These are phyloP conservation scores for Dendrobium catenatum DNA, from an alignment of 106 monocot genomes.

Conservation along the genomic window DNA sequence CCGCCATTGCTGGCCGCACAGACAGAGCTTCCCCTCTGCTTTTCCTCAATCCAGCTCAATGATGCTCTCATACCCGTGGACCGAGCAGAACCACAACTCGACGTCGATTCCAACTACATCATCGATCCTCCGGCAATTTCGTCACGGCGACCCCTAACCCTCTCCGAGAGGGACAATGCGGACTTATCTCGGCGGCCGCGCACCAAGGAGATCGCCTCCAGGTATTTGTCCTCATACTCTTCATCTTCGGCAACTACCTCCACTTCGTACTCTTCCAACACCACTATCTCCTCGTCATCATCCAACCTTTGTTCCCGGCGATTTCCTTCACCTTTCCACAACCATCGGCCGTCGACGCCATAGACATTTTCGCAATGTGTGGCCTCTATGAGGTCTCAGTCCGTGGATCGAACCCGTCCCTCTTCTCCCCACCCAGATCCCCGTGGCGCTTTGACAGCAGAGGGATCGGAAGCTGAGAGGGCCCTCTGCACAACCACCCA, in stretches of 20 bases:
- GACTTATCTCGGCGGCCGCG: slow-evolving; percentile 17
- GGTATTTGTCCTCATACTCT: slow-evolving; percentile 41
- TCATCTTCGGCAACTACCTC: slow-evolving; percentile 11
- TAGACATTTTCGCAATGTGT: slow-evolving; percentile 20
- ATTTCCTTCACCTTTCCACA: slow-evolving; percentile 39
- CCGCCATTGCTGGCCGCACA: too few species aligned
- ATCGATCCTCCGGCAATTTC: background rate
- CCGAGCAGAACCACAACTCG: too few species aligned
- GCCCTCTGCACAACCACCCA: slow-evolving; percentile 33
- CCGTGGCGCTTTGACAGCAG: background rate
- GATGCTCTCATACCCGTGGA: too few species aligned
- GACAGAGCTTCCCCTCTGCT: too few species aligned
- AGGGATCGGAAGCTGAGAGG: slow-evolving; percentile 5
- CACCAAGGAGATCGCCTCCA: slow-evolving; percentile 45
- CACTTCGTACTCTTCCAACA: slow-evolving; percentile 22
- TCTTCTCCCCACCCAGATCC: slow-evolving; percentile 14
- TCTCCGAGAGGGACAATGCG: slow-evolving; percentile 71
- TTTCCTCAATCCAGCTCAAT: too few species aligned
- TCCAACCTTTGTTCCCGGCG: slow-evolving; percentile 31
- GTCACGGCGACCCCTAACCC: slow-evolving; percentile 43
- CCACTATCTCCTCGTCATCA: slow-evolving; percentile 26
- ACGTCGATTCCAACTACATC: too few species aligned
- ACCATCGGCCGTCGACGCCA: slow-evolving; percentile 16
- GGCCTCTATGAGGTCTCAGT: slow-evolving; percentile 46
- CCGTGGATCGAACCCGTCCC: slow-evolving; percentile 62